These are phyloP conservation scores for Gypsophila paniculata DNA, from an alignment of 179 eudicot genomes.

Conservation along the genomic window DNA sequence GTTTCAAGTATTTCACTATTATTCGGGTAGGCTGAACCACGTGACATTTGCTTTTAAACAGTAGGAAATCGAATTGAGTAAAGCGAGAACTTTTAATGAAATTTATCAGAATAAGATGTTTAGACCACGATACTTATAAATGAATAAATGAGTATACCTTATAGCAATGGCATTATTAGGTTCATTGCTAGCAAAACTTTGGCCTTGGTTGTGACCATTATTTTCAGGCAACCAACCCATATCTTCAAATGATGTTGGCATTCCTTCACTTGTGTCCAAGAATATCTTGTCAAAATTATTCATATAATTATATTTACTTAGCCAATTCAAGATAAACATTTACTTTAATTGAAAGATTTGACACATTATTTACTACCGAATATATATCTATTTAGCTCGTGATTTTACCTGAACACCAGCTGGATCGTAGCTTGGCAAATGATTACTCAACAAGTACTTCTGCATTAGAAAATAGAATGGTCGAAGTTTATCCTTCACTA, in stretches of 20 bases:
- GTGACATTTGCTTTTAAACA: no score
- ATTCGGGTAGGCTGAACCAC: no score
- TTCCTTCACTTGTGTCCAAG: constrained; percentile 42
- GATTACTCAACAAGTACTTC: constrained; percentile 46
- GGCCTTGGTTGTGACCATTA: constrained; percentile 30
- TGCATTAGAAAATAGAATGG: constrained; percentile 15
- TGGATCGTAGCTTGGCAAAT: constrained; percentile 29
- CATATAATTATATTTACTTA: not conserved
- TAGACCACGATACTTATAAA: not conserved
- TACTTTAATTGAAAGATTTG: no score
- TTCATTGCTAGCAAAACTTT: constrained; percentile 30
- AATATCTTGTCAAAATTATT: constrained; percentile 27
- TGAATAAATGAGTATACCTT: constrained; percentile 20
- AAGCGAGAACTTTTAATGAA: no score
- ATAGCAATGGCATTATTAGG: constrained; percentile 28
- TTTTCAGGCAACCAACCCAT: constrained; percentile 37
- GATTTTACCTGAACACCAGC: constrained; percentile 34
- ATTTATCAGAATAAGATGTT: not conserved
- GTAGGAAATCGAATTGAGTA: no score
- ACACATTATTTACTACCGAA: no score
- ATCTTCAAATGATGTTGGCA: constrained; percentile 42
- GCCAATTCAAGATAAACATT: not conserved
- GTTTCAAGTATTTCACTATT: no score
- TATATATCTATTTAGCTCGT: not conserved
- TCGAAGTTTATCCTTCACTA: not conserved